These are phyloP conservation scores for Pythium aquatile DNA, from an alignment of 352 stramenopile genomes.

Conservation along the genomic window DNA sequence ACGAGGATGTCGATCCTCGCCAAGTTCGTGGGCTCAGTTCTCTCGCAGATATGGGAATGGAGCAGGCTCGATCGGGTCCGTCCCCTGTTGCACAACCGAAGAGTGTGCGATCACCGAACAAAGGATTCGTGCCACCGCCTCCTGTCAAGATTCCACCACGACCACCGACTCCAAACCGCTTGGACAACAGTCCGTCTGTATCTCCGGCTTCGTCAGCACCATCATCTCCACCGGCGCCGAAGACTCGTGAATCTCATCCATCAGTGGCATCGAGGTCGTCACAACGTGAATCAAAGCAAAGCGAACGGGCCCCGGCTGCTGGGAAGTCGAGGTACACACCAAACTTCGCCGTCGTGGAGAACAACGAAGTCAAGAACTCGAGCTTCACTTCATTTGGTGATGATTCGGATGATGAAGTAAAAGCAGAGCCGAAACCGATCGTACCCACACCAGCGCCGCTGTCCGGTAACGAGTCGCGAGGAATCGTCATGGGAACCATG, in stretches of 20 bases:
- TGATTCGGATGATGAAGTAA: slow-evolving; percentile 81
- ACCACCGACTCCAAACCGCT: slow-evolving; percentile 12
- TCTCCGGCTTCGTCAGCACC: slow-evolving; percentile 24
- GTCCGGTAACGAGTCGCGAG: slow-evolving; percentile 35
- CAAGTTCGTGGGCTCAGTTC: slow-evolving; percentile 12
- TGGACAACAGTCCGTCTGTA: slow-evolving; percentile 13
- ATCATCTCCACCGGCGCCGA: slow-evolving; percentile 28
- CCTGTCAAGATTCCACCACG: slow-evolving; percentile 12
- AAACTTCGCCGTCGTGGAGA: slow-evolving; percentile 72
- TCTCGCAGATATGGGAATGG: slow-evolving; percentile 23
- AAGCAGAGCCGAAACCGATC: slow-evolving; percentile 58
- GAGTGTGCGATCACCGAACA: slow-evolving; percentile 11
- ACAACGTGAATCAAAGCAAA: slow-evolving; percentile 23
- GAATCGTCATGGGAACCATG: slow-evolving; percentile 59
- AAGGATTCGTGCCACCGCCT: slow-evolving; percentile 6
- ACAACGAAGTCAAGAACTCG: slow-evolving; percentile 50
- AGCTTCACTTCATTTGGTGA: slow-evolving; percentile 86
- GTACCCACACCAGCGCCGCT: slow-evolving; percentile 37
- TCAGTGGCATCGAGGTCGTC: slow-evolving; percentile 10
- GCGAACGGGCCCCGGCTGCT: slow-evolving; percentile 8
- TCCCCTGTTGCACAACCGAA: slow-evolving; percentile 2
- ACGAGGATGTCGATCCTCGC: slow-evolving; percentile 17
- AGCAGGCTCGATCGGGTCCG: slow-evolving; percentile 19
- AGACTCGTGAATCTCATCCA: slow-evolving; percentile 20
- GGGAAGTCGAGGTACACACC: slow-evolving; percentile 35